Conservation (phyloP, 495 filamentous ascomycete species). For the Staphylotrichum tortipilum region DNA sequence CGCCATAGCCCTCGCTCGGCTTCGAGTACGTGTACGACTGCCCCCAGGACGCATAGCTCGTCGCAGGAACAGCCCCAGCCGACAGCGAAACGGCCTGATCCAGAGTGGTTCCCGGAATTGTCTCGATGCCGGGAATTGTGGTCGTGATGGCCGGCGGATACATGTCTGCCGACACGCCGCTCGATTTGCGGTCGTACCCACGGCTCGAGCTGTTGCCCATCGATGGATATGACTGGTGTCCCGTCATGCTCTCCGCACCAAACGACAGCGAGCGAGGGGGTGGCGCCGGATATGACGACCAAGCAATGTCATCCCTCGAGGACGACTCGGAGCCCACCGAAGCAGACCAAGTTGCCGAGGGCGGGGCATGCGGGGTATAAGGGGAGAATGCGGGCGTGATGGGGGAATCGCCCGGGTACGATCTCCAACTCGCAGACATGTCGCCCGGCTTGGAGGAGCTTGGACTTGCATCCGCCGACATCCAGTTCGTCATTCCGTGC, state of each 20-base stretch:
- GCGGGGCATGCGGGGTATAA: constrained; percentile 31
- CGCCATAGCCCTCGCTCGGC: constrained; percentile 27
- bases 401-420: constrained; percentile 32
- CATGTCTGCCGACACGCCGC: constrained; percentile 25
- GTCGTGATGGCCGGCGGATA: constrained; percentile 32
- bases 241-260: constrained; percentile 28
- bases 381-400: constrained; percentile 33
- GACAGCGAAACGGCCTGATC: constrained; percentile 31
- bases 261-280: constrained; percentile 38
- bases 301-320: constrained; percentile 27
- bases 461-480: constrained; percentile 31
- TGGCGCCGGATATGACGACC: constrained; percentile 33
- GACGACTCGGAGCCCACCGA: constrained; percentile 25
- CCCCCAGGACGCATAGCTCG: constrained; percentile 37
- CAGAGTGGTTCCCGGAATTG: constrained; percentile 26
- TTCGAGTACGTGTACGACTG: constrained; percentile 37
- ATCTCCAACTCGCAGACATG: constrained; percentile 30
- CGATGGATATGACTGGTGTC: constrained; percentile 26
- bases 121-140: constrained; percentile 31
- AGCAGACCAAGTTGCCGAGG: constrained; percentile 34
- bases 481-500: constrained; percentile 35
- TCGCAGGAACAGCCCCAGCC: constrained; percentile 31
- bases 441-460: constrained; percentile 29
- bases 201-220: constrained; percentile 23
- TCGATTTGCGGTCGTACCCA: constrained; percentile 30